Base-by-base conservation (phyloP, 2,329 filamentous ascomycete genomes). In the Aureobasidium sp. region DNA sequence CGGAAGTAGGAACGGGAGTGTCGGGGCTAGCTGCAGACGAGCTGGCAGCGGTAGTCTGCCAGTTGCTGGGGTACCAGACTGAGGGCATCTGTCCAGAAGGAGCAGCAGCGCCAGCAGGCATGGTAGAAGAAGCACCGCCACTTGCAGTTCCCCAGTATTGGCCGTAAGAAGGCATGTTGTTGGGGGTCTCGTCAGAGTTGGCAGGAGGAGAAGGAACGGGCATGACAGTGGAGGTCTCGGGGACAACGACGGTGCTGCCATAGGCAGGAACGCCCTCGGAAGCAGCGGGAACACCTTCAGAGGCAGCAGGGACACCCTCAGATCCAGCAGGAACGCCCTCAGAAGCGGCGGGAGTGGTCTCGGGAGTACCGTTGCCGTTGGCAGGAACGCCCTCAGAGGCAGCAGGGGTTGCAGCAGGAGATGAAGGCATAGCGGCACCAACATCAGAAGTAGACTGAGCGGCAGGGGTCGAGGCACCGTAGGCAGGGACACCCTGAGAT, bases 141-240 rank as follows among this genome's bases (percentile, higher is more conserved):
- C 42, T 25, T 7, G 54, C 41, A 25, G 57, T 59, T 34, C 57
- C 57, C 57, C 57, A 59, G 57, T 50, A 59, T 21, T 59, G 57
- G 11, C 57, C 57, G 57, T 21, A 59, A 5, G 57, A 59, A 21
- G 57, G 57, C 57, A 59, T 59, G 36, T 50, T 59, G 57, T 59
- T 59, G n/a, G 57, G 57, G 7, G 45, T 59, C 16, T 59, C 57
- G 25, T 59, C 37, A 11, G 57, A 32, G 57, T 50, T 50, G 36
- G 57, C 25, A n/a, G 57, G 57, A 34, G 57, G 45, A 32, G 45
- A 50, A 34, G 57, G 34, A 15, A 50, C 13, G 7, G 57, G 44
- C 32, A 42, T 27, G 36, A 50, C 36, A 15, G 44, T 50, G 27
- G 45, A 39, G 32, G 54, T 37, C 8, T 27, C 21, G 10, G 53